Evolutionary conservation across 116 monocot species (phyloP).

Genomic region (Cymodocea nodosa): DNA sequence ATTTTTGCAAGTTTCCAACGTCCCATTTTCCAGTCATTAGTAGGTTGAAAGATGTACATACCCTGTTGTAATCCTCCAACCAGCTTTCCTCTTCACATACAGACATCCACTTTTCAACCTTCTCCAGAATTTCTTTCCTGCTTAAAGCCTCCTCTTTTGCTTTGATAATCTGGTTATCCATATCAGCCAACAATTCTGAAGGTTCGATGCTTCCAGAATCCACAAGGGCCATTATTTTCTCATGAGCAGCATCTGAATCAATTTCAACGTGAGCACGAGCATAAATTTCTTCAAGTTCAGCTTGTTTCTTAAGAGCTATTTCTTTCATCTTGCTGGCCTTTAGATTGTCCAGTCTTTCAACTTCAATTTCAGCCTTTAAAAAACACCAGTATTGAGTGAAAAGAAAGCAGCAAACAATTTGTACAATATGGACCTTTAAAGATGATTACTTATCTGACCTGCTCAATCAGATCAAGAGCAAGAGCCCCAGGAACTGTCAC

Average conservation of each 20-base stretch:
- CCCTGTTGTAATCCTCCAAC: slow-evolving; percentile 71
- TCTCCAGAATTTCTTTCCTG: slow-evolving; percentile 63
- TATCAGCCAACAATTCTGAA: slow-evolving; percentile 62
- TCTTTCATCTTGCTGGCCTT: slow-evolving; percentile 94
- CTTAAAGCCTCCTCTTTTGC: slow-evolving; percentile 73
- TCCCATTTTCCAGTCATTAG: neutral
- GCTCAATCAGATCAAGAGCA: slow-evolving; percentile 82
- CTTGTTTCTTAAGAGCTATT: slow-evolving; percentile 86
- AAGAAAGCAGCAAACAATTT: neutral
- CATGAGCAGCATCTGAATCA: slow-evolving; percentile 53
- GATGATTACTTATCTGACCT: slow-evolving; percentile 28
- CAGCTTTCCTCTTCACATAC: slow-evolving; percentile 76
- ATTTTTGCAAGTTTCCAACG: too few relatives aligned
- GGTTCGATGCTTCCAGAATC: slow-evolving; percentile 74
- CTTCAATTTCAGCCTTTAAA: slow-evolving; percentile 83
- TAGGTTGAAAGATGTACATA: slow-evolving; percentile 6
- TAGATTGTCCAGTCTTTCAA: slow-evolving; percentile 79
- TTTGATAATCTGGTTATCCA: slow-evolving; percentile 73
- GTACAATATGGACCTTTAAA: neutral
- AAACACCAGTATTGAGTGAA: slow-evolving; percentile 1
- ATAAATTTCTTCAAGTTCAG: slow-evolving; percentile 90
- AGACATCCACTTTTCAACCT: slow-evolving; percentile 71
- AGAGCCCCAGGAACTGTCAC: slow-evolving; percentile 73
- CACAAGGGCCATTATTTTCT: slow-evolving; percentile 59
- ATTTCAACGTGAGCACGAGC: slow-evolving; percentile 64